These are phyloP conservation scores for Cladophialophora psammophila DNA, from an alignment of 2,329 filamentous ascomycete species.

Conservation along the genomic window DNA sequence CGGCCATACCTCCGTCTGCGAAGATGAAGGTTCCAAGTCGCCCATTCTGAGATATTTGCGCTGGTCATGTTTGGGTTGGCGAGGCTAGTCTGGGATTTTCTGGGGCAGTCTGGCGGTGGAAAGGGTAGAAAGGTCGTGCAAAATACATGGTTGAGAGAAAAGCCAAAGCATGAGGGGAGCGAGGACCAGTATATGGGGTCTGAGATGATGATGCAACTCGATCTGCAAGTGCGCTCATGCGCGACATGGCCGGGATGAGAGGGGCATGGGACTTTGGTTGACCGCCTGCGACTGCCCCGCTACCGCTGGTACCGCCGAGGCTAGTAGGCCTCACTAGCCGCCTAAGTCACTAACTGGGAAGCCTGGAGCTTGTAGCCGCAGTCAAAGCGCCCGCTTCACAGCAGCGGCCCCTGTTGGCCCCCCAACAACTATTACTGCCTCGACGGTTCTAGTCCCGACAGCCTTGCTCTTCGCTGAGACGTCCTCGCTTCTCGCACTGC, in stretches of 20 bases:
- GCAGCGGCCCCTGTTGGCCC: too few relatives aligned
- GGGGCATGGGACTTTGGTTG: too few relatives aligned
- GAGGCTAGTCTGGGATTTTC: background rate
- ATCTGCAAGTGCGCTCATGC: background rate
- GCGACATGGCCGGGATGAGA: background rate
- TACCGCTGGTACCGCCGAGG: too few relatives aligned
- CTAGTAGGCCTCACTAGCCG: too few relatives aligned
- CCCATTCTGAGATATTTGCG: slow-evolving; percentile 7
- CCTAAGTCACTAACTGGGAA: too few relatives aligned
- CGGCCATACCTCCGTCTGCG: slow-evolving; percentile 19
- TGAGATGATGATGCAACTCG: background rate
- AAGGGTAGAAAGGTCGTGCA: background rate
- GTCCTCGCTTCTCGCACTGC: too few relatives aligned
- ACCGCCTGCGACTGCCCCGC: too few relatives aligned
- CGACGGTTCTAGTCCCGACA: too few relatives aligned
- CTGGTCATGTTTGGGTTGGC: slow-evolving; percentile 27
- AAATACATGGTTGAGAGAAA: background rate
- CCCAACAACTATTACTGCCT: too few relatives aligned
- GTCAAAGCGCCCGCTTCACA: too few relatives aligned
- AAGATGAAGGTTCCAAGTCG: slow-evolving; percentile 25
- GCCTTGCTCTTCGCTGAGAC: too few relatives aligned
- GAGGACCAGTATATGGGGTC: background rate
- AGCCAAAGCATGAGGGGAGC: background rate
- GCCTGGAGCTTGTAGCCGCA: too few relatives aligned
- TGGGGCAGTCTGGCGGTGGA: background rate